Conservation (phyloP, 2,329 filamentous ascomycete genomes). For the Geosmithia flava region DNA sequence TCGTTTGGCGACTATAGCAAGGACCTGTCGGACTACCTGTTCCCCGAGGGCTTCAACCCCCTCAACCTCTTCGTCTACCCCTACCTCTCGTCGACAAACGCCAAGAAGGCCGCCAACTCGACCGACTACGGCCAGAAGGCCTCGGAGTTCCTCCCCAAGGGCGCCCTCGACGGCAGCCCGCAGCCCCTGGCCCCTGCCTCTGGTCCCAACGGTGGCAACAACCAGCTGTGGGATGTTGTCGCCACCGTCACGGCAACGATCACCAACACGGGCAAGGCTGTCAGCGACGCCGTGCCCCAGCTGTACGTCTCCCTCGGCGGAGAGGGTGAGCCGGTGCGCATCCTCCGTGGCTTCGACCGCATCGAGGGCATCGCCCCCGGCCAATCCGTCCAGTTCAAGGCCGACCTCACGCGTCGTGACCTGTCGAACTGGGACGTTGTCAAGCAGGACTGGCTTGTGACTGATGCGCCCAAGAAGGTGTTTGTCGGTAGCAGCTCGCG, state of each 20-base stretch:
- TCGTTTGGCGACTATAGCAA: conserved; percentile 52
- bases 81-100: conserved; percentile 53
- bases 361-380: conserved; percentile 56
- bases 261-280: conserved; percentile 54
- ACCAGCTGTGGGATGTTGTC: conserved; percentile 52
- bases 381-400: conserved; percentile 51
- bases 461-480: conserved; percentile 35
- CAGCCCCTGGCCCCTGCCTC: conserved; percentile 40
- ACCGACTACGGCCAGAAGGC: conserved; percentile 46
- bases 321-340: conserved; percentile 50
- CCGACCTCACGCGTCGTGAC: conserved; percentile 65
- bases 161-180: conserved; percentile 39
- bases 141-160: conserved; percentile 46
- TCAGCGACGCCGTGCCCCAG: conserved; percentile 63
- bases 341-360: conserved; percentile 73
- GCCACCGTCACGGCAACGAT: conserved; percentile 57
- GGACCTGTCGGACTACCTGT: conserved; percentile 52
- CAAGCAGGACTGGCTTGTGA: conserved; percentile 75
- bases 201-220: conserved; percentile 51
- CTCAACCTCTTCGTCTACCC: conserved; percentile 54
- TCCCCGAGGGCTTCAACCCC: conserved; percentile 46
- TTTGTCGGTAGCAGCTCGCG: conserved; percentile 43
- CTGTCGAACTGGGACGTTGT: conserved; percentile 75
- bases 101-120: conserved; percentile 42
- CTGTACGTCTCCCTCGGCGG: conserved; percentile 75